phyloP scores from a whole-genome alignment of 495 filamentous ascomycete genomes.

The Neurospora intermedia region DNA sequence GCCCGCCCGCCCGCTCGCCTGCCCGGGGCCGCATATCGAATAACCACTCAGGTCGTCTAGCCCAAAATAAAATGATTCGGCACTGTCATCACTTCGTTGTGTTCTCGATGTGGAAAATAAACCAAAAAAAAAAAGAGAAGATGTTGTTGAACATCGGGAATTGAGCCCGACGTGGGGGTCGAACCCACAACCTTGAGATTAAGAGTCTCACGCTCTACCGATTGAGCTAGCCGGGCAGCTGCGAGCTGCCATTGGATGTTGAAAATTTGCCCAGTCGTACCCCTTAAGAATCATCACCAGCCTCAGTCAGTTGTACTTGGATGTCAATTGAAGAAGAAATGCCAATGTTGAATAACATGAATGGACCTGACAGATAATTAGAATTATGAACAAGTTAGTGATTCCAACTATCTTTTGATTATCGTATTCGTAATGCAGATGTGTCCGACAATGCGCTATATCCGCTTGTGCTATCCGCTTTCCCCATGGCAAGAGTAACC shows the following conservation, averaged over 20 bases:
- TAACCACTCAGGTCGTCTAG: too few relatives aligned
- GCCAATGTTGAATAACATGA: neutral
- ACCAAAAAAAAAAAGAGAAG: neutral
- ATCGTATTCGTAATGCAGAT: neutral
- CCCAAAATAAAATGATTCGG: too few relatives aligned
- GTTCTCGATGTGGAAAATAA: neutral
- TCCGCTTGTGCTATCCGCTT: neutral
- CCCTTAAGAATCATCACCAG: neutral
- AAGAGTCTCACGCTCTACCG: constrained; percentile 80
- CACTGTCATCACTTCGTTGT: too few relatives aligned
- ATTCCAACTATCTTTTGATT: neutral
- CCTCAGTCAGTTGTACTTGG: neutral
- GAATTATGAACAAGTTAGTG: neutral
- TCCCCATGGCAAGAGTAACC: neutral
- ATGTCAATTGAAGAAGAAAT: neutral
- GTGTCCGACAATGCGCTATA: neutral
- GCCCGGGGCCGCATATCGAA: too few relatives aligned
- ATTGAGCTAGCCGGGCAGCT: constrained; percentile 57
- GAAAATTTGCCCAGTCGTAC: neutral
- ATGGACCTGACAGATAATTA: neutral
- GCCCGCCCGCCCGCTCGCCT: neutral
- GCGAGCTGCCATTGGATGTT: neutral
- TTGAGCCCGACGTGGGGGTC: neutral
- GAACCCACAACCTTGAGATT: constrained; percentile 14
- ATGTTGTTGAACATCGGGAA: neutral